Evolutionary conservation across 1,139 yeast genomes (phyloP).

Genomic region (Sugiyamaella japonica): DNA sequence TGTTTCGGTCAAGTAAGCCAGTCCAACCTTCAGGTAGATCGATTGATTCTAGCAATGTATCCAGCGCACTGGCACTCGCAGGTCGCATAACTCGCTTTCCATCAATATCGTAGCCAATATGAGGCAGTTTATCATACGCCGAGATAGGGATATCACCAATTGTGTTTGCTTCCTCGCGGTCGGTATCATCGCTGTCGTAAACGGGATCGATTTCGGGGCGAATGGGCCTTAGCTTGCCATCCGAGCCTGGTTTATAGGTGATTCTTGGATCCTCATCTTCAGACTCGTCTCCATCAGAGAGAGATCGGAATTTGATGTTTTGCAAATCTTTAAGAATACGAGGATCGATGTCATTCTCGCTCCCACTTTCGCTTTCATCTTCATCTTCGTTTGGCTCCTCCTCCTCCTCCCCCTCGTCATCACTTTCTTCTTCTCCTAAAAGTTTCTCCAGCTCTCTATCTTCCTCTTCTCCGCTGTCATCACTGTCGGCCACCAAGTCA

Average conservation of each 20-base stretch:
- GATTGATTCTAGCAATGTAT: conserved; percentile 80
- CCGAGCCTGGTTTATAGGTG: conserved; percentile 51
- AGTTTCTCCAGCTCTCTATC: conserved; percentile 31
- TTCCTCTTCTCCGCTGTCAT: conserved; percentile 28
- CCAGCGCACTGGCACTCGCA: conserved; percentile 93
- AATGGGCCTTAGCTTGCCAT: conserved; percentile 73
- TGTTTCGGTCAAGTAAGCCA: conserved; percentile 85
- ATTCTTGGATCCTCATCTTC: conserved; percentile 33
- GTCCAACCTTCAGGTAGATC: conserved; percentile 99
- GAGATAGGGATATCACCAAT: conserved; percentile 90
- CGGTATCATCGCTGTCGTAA: conserved; percentile 92
- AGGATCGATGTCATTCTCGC: conserved; percentile 28
- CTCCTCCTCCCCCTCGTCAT: conserved; percentile 29
- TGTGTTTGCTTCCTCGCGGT: conserved; percentile 78
- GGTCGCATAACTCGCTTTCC: conserved; percentile 99
- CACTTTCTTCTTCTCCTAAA: conserved; percentile 25
- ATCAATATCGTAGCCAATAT: conserved; percentile 93
- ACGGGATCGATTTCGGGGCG: conserved; percentile 90
- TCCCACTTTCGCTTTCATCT: conserved; percentile 32
- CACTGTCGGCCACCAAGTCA: conserved; percentile 20
- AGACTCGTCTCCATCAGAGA: conserved; percentile 23
- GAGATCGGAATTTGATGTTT: conserved; percentile 26
- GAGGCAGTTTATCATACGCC: conserved; percentile 97
- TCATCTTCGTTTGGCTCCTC: conserved; percentile 29
- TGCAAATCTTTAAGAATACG: conserved; percentile 27